These are phyloP conservation scores for Eimeria mitis DNA, from an alignment of 169 alveolate species.

Conservation along the genomic window DNA sequence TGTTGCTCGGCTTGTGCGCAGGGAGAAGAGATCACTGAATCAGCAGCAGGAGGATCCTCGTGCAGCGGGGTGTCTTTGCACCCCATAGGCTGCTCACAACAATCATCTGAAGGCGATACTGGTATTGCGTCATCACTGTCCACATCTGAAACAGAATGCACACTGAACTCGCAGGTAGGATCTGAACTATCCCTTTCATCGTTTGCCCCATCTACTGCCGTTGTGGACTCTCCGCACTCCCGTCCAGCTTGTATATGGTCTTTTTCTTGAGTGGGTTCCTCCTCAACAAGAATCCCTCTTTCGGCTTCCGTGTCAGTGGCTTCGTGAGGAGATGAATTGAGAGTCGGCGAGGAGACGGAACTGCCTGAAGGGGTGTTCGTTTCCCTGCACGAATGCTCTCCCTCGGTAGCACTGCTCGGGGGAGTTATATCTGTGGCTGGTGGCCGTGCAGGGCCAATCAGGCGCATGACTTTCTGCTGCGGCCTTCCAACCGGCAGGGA, in stretches of 20 bases:
- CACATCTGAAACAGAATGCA: not conserved
- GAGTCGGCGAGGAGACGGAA: not conserved
- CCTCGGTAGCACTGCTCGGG: conserved; percentile 5
- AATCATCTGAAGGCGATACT: not conserved
- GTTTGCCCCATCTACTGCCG: not conserved
- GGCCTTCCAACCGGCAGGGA: conserved; percentile 3
- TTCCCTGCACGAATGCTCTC: conserved; percentile 12
- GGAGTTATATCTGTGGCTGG: conserved; percentile 1
- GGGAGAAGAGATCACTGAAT: conserved; percentile 13
- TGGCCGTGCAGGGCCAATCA: conserved; percentile 69
- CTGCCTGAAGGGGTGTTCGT: conserved; percentile 20
- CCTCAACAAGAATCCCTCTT: not conserved
- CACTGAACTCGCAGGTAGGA: not conserved
- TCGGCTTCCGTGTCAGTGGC: not conserved
- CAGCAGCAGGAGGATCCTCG: conserved; percentile 4
- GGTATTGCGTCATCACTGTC: not conserved
- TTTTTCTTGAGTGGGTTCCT: not conserved
- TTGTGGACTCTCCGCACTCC: not conserved
- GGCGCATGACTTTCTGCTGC: conserved; percentile 30
- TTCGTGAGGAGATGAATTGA: not conserved
- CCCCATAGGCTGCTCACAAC: conserved; percentile 40
- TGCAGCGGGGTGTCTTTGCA: conserved; percentile 63
- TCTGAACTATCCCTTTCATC: not conserved
- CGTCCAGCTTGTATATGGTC: not conserved
- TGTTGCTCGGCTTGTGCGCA: not conserved